These are phyloP conservation scores for Cryoendolithus antarcticus DNA, from an alignment of 2,329 filamentous ascomycete genomes.

Conservation along the genomic window DNA sequence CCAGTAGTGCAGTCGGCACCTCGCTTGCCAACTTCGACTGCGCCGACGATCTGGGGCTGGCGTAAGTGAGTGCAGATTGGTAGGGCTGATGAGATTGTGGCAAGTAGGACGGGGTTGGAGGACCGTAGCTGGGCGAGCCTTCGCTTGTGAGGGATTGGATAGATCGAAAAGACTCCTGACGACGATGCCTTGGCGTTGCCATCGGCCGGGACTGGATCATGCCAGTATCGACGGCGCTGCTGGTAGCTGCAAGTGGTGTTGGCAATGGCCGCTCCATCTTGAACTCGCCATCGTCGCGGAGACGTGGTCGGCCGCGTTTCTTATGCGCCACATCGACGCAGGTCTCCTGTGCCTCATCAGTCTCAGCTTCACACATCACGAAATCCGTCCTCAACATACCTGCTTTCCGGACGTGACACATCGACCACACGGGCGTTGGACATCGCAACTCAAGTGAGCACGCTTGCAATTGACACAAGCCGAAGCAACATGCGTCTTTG, in stretches of 20 bases:
- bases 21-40: slow-evolving; percentile 5
- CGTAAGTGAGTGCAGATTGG: slow-evolving; percentile 2
- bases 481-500: slow-evolving; percentile 61
- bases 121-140: slow-evolving; percentile 12
- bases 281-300: slow-evolving; percentile 50
- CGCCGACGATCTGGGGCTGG: background rate
- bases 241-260: background rate
- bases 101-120: slow-evolving; percentile 11
- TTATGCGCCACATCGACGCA: slow-evolving; percentile 80
- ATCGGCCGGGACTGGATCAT: background rate
- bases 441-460: slow-evolving; percentile 57
- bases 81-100: slow-evolving; percentile 4
- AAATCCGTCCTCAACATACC: slow-evolving; percentile 25
- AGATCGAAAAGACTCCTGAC: slow-evolving; percentile 23
- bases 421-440: slow-evolving; percentile 65
- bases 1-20: slow-evolving; percentile 30
- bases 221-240: slow-evolving; percentile 1
- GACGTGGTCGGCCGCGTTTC: slow-evolving; percentile 64
- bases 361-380: background rate
- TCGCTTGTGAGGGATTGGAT: slow-evolving; percentile 19
- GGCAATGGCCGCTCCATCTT: slow-evolving; percentile 10
- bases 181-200: slow-evolving; percentile 11
- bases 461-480: slow-evolving; percentile 78
- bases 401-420: slow-evolving; percentile 66
- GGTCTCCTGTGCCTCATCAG: slow-evolving; percentile 44